Conservation (phyloP, 2,329 filamentous ascomycete genomes). For the Pyrenochaeta sp. region DNA sequence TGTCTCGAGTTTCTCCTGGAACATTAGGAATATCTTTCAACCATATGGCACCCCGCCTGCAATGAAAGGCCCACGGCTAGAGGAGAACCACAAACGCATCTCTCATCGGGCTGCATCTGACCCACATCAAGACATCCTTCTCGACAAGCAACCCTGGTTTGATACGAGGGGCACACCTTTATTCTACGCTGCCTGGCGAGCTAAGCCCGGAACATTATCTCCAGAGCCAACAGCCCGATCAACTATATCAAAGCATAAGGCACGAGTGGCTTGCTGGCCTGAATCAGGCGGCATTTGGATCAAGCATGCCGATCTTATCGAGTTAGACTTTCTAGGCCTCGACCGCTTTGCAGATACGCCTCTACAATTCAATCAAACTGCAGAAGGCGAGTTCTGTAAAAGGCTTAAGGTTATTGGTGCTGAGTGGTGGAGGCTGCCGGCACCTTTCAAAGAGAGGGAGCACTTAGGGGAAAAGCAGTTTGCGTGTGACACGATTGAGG, state of each 20-base stretch:
- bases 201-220: background rate
- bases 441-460: background rate
- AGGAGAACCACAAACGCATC: background rate
- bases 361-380: constrained; percentile 7
- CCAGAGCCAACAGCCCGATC: constrained; percentile 1
- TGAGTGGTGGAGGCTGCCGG: constrained; percentile 7
- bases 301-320: constrained; percentile 7
- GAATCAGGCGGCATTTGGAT: constrained; percentile 5
- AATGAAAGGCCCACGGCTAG: background rate
- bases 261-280: constrained; percentile 9
- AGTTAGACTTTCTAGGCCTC: constrained; percentile 5
- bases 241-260: background rate
- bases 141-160: background rate
- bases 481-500: constrained; percentile 4
- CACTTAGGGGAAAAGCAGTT: constrained; percentile 2
- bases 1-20: background rate
- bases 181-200: constrained; percentile 6
- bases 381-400: constrained; percentile 8
- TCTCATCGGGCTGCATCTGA: constrained; percentile 6
- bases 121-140: constrained; percentile 1
- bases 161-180: background rate
- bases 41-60: background rate
- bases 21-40: background rate
- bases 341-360: constrained; percentile 1
- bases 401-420: constrained; percentile 2